Evolutionary conservation across 768 basidiomycete species (phyloP).

Genomic region (Lactifluus rugatus): DNA sequence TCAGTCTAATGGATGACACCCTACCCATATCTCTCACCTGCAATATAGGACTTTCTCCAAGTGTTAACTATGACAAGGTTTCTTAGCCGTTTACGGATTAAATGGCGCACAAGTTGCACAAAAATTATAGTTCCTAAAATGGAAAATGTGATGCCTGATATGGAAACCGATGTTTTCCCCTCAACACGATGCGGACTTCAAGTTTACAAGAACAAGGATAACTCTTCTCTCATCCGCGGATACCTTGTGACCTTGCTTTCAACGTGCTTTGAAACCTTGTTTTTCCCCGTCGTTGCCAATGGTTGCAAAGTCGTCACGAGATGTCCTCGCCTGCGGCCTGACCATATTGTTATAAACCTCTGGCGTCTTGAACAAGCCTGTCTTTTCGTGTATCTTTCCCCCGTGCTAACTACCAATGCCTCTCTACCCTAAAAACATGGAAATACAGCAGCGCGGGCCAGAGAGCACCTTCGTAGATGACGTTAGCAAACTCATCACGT

Average conservation of each 20-base stretch:
- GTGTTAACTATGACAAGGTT: background rate
- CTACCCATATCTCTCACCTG: background rate
- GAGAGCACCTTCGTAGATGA: background rate
- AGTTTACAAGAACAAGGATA: background rate
- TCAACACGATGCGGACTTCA: no score
- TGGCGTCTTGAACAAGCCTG: background rate
- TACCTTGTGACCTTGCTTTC: background rate
- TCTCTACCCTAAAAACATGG: background rate
- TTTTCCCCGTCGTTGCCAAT: background rate
- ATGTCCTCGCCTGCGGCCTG: background rate
- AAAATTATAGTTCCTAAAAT: background rate
- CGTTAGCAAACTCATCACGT: background rate
- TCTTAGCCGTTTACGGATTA: background rate
- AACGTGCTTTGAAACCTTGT: constrained; percentile 1
- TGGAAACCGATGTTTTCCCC: background rate
- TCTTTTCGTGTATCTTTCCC: background rate
- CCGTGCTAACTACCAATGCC: background rate
- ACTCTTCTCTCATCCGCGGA: background rate
- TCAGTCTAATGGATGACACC: background rate
- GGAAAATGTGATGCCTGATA: constrained; percentile 7
- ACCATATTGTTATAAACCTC: background rate
- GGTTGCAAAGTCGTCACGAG: background rate
- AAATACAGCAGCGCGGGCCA: background rate
- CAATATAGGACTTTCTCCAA: background rate
- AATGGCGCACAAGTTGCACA: background rate